Base-by-base conservation (phyloP, 148 eudicot species). In the Rhododendron williamsianum region DNA sequence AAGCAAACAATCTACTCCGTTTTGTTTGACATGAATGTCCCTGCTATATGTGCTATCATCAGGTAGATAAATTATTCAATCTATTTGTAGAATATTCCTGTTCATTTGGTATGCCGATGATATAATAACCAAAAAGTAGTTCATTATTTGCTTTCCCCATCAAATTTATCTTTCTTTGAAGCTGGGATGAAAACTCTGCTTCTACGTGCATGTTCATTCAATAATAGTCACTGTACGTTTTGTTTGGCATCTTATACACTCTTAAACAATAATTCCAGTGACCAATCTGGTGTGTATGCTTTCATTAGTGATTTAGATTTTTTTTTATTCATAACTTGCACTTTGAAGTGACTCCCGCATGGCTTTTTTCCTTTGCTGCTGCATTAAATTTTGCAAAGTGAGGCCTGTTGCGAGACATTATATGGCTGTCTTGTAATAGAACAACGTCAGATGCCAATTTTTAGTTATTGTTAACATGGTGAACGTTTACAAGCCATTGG, bases 11-110 rank as follows among this genome's bases (percentile, higher is more conserved):
- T 95, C 72, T 90, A 92, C 87, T 87, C 93, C n/a, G 92, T 94
- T 38, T 90, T 96, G 69, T 96, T 93, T 89, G 96, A 94, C 85
- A 91, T 96, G 95, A 90, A 96, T 89, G 98, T 92, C 80, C 98
- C 98, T 63, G 93, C 95, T 87, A 93, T 96, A 48, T 94, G 98
- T 91, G 98, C 98, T 63, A 86, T 96, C 84, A 96, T 90, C 98
- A 96, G 96, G 98, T 95, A 81, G 51, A 27, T n/a, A 16, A 35
- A 76, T 81, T 67, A 51, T 67, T 6, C 4, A 41, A 13, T 80
- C 78, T 51, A 69, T 58, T 65, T 72, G 27, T 16, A 67, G 77
- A 60, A 21, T 48, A 38, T 60, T 33, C 71, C 58, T 36, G 54
- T 81, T 77, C 19, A 27, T 71, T 77, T 58, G 72, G 3, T 60